Percentiles rank a stretch among this genome's conserved stretches.
phyloP scores from a whole-genome alignment of 177 flowering plant genomes.

The Telopea speciosissima region DNA sequence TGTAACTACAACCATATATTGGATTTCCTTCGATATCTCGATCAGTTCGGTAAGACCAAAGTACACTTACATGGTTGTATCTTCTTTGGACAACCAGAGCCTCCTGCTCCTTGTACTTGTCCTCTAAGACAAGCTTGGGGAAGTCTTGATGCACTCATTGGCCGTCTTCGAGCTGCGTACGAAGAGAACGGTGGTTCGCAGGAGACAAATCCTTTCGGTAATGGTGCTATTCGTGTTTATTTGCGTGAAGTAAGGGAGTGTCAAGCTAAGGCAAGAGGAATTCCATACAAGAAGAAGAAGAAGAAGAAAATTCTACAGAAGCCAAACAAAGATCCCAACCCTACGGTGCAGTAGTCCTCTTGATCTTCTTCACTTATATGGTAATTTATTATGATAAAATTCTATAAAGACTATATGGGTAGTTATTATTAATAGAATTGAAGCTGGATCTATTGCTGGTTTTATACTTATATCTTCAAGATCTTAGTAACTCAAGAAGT shows the following conservation, averaged over 20 bases:
- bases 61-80: constrained; percentile 31
- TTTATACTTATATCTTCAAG: neutral
- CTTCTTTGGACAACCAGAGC: constrained; percentile 37
- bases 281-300: constrained; percentile 33
- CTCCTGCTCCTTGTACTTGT: constrained; percentile 35
- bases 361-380: neutral
- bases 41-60: constrained; percentile 40
- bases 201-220: constrained; percentile 32
- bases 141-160: constrained; percentile 35
- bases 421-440: neutral
- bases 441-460: neutral
- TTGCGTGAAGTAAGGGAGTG: constrained; percentile 30
- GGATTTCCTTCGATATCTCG: constrained; percentile 30
- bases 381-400: neutral
- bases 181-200: constrained; percentile 31
- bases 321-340: neutral
- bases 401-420: neutral
- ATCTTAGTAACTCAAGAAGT: no score
- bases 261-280: constrained; percentile 35
- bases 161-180: constrained; percentile 35
- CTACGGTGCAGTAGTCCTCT: neutral
- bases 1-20: constrained; percentile 27
- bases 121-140: constrained; percentile 41
- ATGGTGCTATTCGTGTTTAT: constrained; percentile 23
- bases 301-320: constrained; percentile 15